Evolutionary conservation across 345 rosid genomes (phyloP).

Genomic region (Eucalyptus rudis): DNA sequence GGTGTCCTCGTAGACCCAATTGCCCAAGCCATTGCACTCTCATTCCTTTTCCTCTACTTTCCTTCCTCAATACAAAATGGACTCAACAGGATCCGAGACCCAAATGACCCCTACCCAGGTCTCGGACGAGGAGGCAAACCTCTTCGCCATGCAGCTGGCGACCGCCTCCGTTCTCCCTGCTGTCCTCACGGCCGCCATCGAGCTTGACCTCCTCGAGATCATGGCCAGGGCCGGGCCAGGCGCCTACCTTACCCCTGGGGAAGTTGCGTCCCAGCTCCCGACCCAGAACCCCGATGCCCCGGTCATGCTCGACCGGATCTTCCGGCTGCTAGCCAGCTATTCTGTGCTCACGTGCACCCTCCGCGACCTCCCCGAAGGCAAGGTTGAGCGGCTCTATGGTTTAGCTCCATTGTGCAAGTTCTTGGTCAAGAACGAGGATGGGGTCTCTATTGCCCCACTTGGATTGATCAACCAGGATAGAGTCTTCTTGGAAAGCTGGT

Average conservation of each 20-base stretch:
- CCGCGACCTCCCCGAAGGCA: constrained; percentile 19
- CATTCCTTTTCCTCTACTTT: not conserved
- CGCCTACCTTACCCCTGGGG: constrained; percentile 38
- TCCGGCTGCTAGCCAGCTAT: constrained; percentile 69
- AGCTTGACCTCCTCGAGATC: constrained; percentile 78
- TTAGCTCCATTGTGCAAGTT: constrained; percentile 69
- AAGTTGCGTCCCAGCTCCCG: constrained; percentile 53
- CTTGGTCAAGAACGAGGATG: constrained; percentile 74
- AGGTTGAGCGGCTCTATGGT: constrained; percentile 48
- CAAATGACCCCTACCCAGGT: constrained; percentile 57
- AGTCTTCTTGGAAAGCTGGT: constrained; percentile 92
- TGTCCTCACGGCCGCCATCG: constrained; percentile 66
- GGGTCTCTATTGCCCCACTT: constrained; percentile 56
- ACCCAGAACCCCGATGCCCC: constrained; percentile 72
- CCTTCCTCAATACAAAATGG: constrained; percentile 6
- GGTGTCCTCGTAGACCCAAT: not conserved
- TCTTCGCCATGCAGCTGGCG: constrained; percentile 60
- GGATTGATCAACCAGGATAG: constrained; percentile 68
- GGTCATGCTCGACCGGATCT: constrained; percentile 62
- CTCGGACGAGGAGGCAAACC: constrained; percentile 58
- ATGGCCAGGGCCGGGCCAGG: constrained; percentile 42
- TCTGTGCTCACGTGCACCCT: constrained; percentile 42
- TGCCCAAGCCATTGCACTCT: not conserved
- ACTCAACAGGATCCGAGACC: constrained; percentile 34
- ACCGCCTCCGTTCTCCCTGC: constrained; percentile 69